These are phyloP conservation scores for Toxicodendron radicans DNA, from an alignment of 345 rosid genomes.

Conservation along the genomic window DNA sequence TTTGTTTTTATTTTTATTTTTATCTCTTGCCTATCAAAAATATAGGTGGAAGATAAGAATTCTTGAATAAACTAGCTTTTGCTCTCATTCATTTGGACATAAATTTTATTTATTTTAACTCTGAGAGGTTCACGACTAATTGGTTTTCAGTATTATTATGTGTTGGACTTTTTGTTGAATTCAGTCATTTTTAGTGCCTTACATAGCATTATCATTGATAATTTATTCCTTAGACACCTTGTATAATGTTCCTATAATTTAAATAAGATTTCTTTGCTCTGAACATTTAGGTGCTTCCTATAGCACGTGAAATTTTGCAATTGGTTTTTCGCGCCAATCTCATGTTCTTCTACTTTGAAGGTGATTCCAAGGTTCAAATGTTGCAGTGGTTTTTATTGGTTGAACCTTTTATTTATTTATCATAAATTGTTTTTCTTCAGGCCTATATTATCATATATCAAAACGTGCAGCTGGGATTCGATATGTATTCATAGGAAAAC, in stretches of 20 bases:
- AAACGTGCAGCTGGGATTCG: conserved; percentile 85
- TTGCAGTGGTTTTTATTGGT: conserved; percentile 5
- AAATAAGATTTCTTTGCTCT: conserved; percentile 8
- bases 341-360: conserved; percentile 99
- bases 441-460: conserved; percentile 88
- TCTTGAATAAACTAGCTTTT: background rate
- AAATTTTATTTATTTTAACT: background rate
- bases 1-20: background rate
- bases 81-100: background rate
- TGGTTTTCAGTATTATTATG: background rate
- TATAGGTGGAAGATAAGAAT: background rate
- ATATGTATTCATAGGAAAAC: conserved; percentile 89
- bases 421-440: conserved; percentile 35
- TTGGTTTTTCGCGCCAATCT: conserved; percentile 79
- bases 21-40: background rate
- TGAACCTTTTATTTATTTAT: background rate
- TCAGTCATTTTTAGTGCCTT: background rate
- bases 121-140: background rate
- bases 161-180: background rate
- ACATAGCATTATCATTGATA: background rate
- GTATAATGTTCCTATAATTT: background rate
- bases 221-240: background rate
- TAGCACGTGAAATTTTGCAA: conserved; percentile 79
- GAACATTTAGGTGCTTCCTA: conserved; percentile 63
- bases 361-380: conserved; percentile 38